Percentiles rank a stretch among this genome's conserved stretches.
phyloP scores from a whole-genome alignment of 163 green algal species.

The Volvox carteri region DNA sequence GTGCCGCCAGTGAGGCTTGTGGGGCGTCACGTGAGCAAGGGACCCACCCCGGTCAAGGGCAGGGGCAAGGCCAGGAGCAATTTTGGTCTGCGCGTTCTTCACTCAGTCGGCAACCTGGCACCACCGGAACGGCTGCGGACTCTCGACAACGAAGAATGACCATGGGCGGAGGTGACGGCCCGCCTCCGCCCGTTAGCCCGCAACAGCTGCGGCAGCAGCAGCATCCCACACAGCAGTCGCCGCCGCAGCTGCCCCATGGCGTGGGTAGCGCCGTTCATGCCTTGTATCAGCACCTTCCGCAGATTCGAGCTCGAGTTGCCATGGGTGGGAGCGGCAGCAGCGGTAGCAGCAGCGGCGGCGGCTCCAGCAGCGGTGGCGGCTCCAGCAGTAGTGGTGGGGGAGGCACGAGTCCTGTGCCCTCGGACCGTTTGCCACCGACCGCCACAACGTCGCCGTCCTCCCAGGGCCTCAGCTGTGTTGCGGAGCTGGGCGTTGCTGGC shows the following conservation, averaged over 20 bases:
- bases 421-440: neutral
- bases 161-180: slow-evolving; percentile 37
- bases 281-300: slow-evolving; percentile 12
- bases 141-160: slow-evolving; percentile 35
- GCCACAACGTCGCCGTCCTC: neutral
- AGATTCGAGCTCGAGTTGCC: neutral
- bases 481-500: slow-evolving; percentile 14
- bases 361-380: neutral
- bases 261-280: neutral
- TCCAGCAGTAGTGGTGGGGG: neutral
- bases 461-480: neutral
- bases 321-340: neutral
- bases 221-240: neutral
- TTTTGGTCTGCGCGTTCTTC: neutral
- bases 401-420: neutral
- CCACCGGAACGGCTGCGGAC: too few relatives aligned
- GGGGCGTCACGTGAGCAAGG: neutral
- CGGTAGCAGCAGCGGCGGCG: neutral
- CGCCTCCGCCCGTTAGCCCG: neutral
- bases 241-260: neutral
- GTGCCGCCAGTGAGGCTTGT: neutral
- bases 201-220: neutral
- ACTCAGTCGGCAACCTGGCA: neutral
- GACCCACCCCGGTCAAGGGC: neutral
- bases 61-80: slow-evolving; percentile 4